Base-by-base conservation (phyloP, 73 alveolate species). In the Blepharisma japonicum region DNA sequence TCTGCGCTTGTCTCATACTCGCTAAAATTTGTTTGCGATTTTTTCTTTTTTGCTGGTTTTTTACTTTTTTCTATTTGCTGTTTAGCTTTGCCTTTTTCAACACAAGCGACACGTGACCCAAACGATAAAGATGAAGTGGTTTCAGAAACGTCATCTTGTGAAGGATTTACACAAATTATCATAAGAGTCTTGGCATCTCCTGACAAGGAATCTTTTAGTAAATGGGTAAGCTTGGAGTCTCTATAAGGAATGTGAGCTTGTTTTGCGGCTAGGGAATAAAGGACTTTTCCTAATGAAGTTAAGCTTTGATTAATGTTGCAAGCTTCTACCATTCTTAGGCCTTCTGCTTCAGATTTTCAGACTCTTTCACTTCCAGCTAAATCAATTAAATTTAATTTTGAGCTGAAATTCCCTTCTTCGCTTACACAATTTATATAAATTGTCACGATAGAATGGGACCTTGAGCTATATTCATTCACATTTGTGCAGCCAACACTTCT, bases 311-410 rank as follows among this genome's bases (percentile, higher is more conserved):
- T 97, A 45, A 97, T 97, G 80, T 94, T 93, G 49, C 99, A 98
- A 27, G 99, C 96, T 90, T 97, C 99, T 82, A 91, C 92, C 42
- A 94, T 84, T 98, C 94, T 95, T 48, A 89, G 97, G 5, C 99
- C 99, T 56, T 94, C 79, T 7, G 99, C 94, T 79, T 96, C 93
- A 1, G 97, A 85, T 68, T 97, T 99, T 67, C 96, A 93, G 61
- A 97, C 86, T 82, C 99, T 91, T 90, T 97, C 99, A 77, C 97
- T 86, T 6, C 99, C 99, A 20, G 99, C 99, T 76, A 97, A 84
- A 86, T 97, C 99, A 45, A 97, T 98, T 68, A 95, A 95, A 7
- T 98, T 93, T 32, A 66, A n/a, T 76, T 68, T 39, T 25, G 74
- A 61, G 18, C 14, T 25, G 23, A 61, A 61, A 61, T 86, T 95